Conservation (phyloP, 441 rosid species). For the Adansonia gregorii region DNA sequence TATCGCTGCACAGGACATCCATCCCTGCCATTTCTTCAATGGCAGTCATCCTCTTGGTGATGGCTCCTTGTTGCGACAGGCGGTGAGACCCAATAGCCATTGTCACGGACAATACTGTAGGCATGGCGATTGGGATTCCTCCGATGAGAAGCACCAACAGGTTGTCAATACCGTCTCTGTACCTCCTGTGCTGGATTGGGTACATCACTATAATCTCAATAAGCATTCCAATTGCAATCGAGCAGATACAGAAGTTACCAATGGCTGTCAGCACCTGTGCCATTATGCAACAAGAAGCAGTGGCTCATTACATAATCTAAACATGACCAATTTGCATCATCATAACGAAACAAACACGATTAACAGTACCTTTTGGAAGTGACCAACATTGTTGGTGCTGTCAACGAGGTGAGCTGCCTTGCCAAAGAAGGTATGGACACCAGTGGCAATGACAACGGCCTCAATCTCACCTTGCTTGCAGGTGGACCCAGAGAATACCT, state of each 20-base stretch:
- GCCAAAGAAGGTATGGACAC: constrained; percentile 95
- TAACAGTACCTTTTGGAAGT: constrained; percentile 74
- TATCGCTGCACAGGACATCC: constrained; percentile 96
- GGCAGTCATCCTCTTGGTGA: constrained; percentile 96
- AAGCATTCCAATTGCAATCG: constrained; percentile 76
- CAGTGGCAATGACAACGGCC: constrained; percentile 89
- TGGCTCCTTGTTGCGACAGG: constrained; percentile 90
- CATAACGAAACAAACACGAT: background rate
- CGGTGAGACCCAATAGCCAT: constrained; percentile 98
- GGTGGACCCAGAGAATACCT: constrained; percentile 83
- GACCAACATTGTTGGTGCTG: constrained; percentile 85
- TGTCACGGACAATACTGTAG: constrained; percentile 91
- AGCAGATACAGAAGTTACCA: constrained; percentile 97
- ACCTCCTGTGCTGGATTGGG: constrained; percentile 68
- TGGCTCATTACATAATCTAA: background rate
- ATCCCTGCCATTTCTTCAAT: constrained; percentile 98
- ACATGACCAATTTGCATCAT: background rate
- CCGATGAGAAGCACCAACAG: constrained; percentile 92
- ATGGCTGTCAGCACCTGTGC: constrained; percentile 81
- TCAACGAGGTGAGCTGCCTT: constrained; percentile 97
- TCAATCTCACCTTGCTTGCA: constrained; percentile 98
- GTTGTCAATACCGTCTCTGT: constrained; percentile 88
- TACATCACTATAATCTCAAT: constrained; percentile 82
- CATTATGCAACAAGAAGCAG: background rate
- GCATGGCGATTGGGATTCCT: constrained; percentile 98